Evolutionary conservation across 2,329 filamentous ascomycete species (phyloP).

Genomic region (Pseudogymnoascus sp.): DNA sequence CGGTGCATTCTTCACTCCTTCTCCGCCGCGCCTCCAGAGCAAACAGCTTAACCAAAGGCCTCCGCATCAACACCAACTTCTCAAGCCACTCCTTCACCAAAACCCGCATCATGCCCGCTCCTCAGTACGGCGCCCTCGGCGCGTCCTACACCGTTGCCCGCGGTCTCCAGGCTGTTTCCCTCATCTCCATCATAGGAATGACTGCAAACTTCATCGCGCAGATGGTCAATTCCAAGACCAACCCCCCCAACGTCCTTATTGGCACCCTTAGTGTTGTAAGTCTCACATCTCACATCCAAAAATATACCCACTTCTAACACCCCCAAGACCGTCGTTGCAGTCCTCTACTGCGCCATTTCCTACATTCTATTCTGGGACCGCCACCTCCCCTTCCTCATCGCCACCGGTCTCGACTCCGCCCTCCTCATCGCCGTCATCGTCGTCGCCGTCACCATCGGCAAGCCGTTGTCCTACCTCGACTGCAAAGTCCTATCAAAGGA

Average conservation of each 20-base stretch:
- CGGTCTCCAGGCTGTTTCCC: constrained; percentile 59
- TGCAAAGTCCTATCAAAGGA: constrained; percentile 46
- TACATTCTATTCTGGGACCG: constrained; percentile 75
- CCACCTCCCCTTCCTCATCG: constrained; percentile 66
- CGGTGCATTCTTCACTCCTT: neutral
- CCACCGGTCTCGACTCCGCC: constrained; percentile 54
- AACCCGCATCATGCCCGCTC: constrained; percentile 20
- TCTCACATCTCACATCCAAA: constrained; percentile 20
- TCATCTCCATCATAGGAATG: constrained; percentile 73
- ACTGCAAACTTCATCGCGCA: constrained; percentile 73
- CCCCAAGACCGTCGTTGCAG: constrained; percentile 64
- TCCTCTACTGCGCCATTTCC: constrained; percentile 70
- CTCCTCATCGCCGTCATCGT: constrained; percentile 72
- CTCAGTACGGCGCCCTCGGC: constrained; percentile 55
- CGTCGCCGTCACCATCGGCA: constrained; percentile 68
- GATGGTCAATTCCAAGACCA: constrained; percentile 58
- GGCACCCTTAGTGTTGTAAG: constrained; percentile 73
- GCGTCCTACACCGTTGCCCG: constrained; percentile 70
- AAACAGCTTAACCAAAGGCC: neutral
- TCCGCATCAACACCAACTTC: neutral
- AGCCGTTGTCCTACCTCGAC: constrained; percentile 68
- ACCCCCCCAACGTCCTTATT: constrained; percentile 64
- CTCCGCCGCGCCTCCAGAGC: neutral
- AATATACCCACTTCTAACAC: constrained; percentile 14
- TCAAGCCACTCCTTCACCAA: neutral